These are phyloP conservation scores for Arabidopsis arenosa DNA, from an alignment of 345 rosid genomes.

Conservation along the genomic window DNA sequence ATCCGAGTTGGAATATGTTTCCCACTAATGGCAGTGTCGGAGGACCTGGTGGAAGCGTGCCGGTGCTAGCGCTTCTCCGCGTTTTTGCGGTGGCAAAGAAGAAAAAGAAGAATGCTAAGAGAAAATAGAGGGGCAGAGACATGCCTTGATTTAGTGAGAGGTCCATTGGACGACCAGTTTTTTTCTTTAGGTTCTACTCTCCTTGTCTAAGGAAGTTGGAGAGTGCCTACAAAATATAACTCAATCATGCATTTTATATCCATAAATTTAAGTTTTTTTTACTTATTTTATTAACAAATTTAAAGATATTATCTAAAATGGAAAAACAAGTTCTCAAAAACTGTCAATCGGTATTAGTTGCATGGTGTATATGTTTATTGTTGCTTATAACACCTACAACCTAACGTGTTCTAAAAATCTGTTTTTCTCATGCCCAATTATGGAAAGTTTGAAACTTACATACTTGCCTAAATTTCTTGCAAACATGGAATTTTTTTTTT, in stretches of 20 bases:
- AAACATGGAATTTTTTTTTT: no score
- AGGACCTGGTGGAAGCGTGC: conserved; percentile 45
- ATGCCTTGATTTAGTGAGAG: conserved; percentile 12
- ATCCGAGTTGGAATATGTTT: conserved; percentile 53
- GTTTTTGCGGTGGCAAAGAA: conserved; percentile 21
- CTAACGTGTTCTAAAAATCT: background rate
- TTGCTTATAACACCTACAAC: conserved; percentile 14
- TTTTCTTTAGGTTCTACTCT: background rate
- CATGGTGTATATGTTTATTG: background rate
- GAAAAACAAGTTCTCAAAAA: background rate
- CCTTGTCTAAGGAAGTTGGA: background rate
- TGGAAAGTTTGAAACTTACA: conserved; percentile 3
- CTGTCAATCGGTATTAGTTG: conserved; percentile 3
- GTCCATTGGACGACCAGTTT: conserved; percentile 12
- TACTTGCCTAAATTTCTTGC: background rate
- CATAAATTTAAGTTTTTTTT: background rate
- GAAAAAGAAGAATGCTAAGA: conserved; percentile 23
- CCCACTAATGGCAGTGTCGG: conserved; percentile 45
- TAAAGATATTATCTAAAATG: background rate
- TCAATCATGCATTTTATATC: conserved; percentile 11
- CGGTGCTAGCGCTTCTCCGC: background rate
- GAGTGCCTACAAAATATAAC: conserved; percentile 2
- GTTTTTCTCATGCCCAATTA: conserved; percentile 17
- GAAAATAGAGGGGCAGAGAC: conserved; percentile 8
- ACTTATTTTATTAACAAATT: background rate